Evolutionary conservation across 2,329 filamentous ascomycete species (phyloP), one percentile per base, ranked within the genome.

Genomic region (Colletotrichum nymphaeae): DNA sequence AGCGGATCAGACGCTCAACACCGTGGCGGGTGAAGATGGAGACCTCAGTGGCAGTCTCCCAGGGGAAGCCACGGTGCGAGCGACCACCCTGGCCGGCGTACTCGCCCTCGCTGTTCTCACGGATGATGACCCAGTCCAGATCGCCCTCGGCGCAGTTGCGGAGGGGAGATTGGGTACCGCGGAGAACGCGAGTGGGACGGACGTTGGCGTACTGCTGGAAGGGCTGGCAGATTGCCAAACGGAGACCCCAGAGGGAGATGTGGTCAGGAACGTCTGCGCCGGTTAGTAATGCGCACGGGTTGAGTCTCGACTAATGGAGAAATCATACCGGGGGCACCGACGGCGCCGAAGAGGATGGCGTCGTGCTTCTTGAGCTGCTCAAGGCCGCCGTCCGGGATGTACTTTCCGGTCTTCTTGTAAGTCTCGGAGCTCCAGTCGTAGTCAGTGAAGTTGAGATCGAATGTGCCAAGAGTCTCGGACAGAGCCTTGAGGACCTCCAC

Each of bases 201-300:
- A 93, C 88, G 77, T 93, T 93, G 72, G 90, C 90, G 76, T 92
- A 93, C 77, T 92, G 90, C 76, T 92, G 90, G 62, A 93, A 83
- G 14, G 88, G 84, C 76, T 92, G 90, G 76, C 91, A 89, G 75
- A 93, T 91, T 1, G 90, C 89, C 1, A 93, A 84, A 42, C 91
- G 88, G 16, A 93, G 84, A 32, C 86, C 84, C 91, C 91, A 93
- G 24, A 93, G 88, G 0, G 89, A 91, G 75, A 93, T 90, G 76
- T 92, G 90, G 76, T 93, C 91, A 0, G 91, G 90, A 0, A 93
- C 89, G 64, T 91, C 87, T 81, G 85, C 22, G 22, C 57, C 5
- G 8, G 14, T 69, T 16, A 69, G 49, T 65, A 14, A 28, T 28
- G 30, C 11, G 30, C 16, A 5, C 37, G 19, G 22, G 6, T 9